phyloP scores from a whole-genome alignment of 306 rosid genomes.

The Canavalia gladiata region DNA sequence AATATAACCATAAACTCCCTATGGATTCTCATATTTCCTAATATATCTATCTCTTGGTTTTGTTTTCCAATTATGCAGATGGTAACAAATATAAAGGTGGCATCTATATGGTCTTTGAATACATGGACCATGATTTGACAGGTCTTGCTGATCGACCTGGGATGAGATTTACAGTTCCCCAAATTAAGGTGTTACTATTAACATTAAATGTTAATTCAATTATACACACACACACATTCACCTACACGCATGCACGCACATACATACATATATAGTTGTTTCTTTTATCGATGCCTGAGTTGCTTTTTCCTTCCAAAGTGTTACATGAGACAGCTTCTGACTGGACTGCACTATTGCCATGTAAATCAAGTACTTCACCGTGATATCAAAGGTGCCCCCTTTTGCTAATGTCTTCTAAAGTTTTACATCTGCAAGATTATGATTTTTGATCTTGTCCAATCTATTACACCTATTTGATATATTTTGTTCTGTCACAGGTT shows the following conservation, averaged over 20 bases:
- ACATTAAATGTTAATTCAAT: background rate
- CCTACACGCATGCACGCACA: too few relatives aligned
- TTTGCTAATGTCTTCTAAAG: constrained; percentile 21
- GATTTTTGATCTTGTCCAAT: constrained; percentile 3
- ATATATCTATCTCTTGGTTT: constrained; percentile 9
- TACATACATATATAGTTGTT: background rate
- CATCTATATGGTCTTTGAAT: constrained; percentile 83
- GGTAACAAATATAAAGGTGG: constrained; percentile 74
- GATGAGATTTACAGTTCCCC: constrained; percentile 82
- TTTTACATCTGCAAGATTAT: constrained; percentile 25
- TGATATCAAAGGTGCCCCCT: constrained; percentile 71
- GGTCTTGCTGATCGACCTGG: constrained; percentile 86
- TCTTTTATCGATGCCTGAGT: constrained; percentile 23
- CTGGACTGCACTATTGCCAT: constrained; percentile 82
- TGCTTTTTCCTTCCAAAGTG: constrained; percentile 53
- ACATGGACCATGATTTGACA: constrained; percentile 86
- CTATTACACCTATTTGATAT: constrained; percentile 22
- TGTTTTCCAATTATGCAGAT: constrained; percentile 50
- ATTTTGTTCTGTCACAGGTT: constrained; percentile 61
- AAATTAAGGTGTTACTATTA: constrained; percentile 63
- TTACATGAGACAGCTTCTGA: constrained; percentile 76
- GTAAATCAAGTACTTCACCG: constrained; percentile 78
- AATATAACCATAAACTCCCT: constrained; percentile 8
- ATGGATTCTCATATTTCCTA: constrained; percentile 24
- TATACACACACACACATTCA: too few relatives aligned